Percentiles rank a stretch among this genome's conserved stretches.
Conservation (phyloP, 2,329 filamentous ascomycete genomes). For the Botrytis tulipae region DNA sequence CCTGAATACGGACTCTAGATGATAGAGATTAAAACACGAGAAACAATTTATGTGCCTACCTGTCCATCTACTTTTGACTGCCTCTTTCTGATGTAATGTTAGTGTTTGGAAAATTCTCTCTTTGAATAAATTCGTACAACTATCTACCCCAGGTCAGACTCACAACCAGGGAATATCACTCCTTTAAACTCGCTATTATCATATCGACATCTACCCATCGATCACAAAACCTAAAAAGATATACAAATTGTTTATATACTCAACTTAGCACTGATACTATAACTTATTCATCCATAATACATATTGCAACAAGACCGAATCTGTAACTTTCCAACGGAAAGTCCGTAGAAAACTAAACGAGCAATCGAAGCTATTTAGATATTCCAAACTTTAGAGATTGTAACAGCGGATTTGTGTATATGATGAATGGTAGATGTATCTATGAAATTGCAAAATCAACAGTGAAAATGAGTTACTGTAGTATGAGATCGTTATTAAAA, state of each 20-base stretch:
- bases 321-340: background rate
- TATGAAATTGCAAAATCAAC: too few relatives aligned
- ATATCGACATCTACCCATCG: background rate
- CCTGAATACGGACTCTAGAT: background rate
- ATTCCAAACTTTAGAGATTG: too few relatives aligned
- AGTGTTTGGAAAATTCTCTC: background rate
- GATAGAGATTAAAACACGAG: background rate
- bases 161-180: background rate
- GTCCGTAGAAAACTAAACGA: too few relatives aligned
- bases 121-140: too few relatives aligned
- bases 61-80: background rate
- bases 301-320: background rate
- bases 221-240: background rate
- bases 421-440: too few relatives aligned
- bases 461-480: too few relatives aligned
- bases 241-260: background rate
- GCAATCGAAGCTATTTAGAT: too few relatives aligned
- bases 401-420: too few relatives aligned
- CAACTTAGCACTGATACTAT: background rate
- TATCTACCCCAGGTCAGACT: too few relatives aligned
- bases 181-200: background rate
- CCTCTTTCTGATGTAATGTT: background rate
- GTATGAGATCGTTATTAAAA: background rate
- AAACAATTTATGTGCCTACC: background rate
- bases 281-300: background rate